Base-by-base conservation (phyloP, 352 stramenopile species). In the Globisporangium nagaii region DNA sequence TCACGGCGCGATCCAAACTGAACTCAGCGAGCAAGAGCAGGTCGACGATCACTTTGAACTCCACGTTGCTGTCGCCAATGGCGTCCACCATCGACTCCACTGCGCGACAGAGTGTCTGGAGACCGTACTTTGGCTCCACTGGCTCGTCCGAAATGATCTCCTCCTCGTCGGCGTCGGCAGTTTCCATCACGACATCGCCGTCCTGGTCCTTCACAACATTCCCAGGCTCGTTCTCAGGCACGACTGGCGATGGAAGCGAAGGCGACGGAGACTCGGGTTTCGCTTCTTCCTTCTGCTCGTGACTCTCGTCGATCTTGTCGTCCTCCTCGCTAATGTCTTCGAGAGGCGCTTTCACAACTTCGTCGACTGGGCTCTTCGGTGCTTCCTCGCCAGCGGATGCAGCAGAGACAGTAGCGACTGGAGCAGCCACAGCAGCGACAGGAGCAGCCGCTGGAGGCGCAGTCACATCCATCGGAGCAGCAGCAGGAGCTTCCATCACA, bases 81-180 rank as follows among this genome's bases (percentile, higher is more conserved):
- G 82, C 76, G 35, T 92, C 82, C 20, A 88, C 69, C 73, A 95
- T 91, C n/a, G 75, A 87, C 22, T 87, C 76, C 39, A 91, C 73
- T 4, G 80, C 79, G n/a, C 77, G 75, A 24, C 73, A 88, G 12
- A 92, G 58, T 5, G 88, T 67, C 45, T 90, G 82, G 27, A 92
- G 73, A 27, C 82, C 82, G 42, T 89, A 92, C 56, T 90, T 92
- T 4, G 81, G 81, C 41, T 86, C 75, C 8, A 81, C 64, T 11
- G 54, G 52, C 24, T 58, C 51, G 17, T 60, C 35, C 5, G 15
- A 12, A 4, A 31, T n/a, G 2, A 37, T 32, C 10, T n/a, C 25
- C 2, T 53, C 39, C 0, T 66, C 64, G 44, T 73, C 65, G 9
- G 45, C 54, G 9, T 54, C 53, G 2, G 67, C 27, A 11, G 17